Percentiles rank a stretch among this genome's conserved stretches.
Evolutionary conservation across 2,329 filamentous ascomycete species (phyloP).

Genomic region (Orbilia blumenaviensis): DNA sequence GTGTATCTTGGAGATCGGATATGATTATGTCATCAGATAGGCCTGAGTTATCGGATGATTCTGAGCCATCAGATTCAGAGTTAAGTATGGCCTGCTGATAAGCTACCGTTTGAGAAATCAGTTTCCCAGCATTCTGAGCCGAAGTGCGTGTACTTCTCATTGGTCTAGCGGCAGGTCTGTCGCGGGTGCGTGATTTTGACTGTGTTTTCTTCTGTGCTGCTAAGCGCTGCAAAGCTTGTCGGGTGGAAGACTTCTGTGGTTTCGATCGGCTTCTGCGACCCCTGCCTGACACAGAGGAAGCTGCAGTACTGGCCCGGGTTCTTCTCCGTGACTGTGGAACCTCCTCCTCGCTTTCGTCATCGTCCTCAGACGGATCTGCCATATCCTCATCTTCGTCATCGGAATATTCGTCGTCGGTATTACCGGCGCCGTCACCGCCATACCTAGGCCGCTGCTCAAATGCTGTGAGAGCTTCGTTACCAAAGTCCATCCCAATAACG

Average conservation of each 20-base stretch:
- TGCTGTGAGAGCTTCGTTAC: slow-evolving; percentile 26
- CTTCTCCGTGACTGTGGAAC: neutral
- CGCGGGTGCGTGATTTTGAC: neutral
- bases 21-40: slow-evolving; percentile 45
- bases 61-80: slow-evolving; percentile 6
- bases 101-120: slow-evolving; percentile 27
- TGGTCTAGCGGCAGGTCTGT: neutral
- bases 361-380: neutral
- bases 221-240: slow-evolving; percentile 21
- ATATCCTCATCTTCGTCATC: slow-evolving; percentile 27
- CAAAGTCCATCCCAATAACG: slow-evolving; percentile 42
- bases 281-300: neutral
- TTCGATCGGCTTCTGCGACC: neutral
- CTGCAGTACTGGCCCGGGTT: slow-evolving; percentile 13
- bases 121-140: slow-evolving; percentile 3
- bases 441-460: slow-evolving; percentile 23
- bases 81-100: neutral
- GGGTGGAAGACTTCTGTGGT: neutral
- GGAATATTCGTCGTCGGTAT: slow-evolving; percentile 15
- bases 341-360: slow-evolving; percentile 6
- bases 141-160: slow-evolving; percentile 33
- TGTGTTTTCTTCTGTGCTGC: slow-evolving; percentile 3
- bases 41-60: neutral
- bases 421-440: slow-evolving; percentile 1
- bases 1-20: slow-evolving; percentile 26